These are phyloP conservation scores for Nigrospora oryzae DNA, from an alignment of 2,329 filamentous ascomycete genomes.

Conservation along the genomic window DNA sequence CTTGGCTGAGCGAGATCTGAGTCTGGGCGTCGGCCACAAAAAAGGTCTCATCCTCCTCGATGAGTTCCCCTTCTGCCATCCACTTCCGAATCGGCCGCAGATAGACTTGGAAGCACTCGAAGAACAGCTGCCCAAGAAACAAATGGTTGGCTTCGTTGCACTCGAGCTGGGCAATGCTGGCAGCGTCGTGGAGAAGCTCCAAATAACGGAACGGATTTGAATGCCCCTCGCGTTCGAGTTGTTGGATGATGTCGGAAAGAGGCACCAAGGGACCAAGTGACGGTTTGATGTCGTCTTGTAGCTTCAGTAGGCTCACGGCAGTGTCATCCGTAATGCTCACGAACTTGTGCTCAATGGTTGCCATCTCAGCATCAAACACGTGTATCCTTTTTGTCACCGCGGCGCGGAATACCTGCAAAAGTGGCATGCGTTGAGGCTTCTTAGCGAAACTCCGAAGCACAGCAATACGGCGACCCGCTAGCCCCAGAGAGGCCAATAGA, in stretches of 20 bases:
- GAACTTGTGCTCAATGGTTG: slow-evolving; percentile 51
- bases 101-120: slow-evolving; percentile 76
- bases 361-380: slow-evolving; percentile 50
- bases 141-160: slow-evolving; percentile 54
- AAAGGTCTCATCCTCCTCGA: slow-evolving; percentile 59
- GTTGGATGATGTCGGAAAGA: slow-evolving; percentile 54
- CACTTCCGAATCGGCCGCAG: slow-evolving; percentile 70
- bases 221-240: slow-evolving; percentile 39
- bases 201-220: slow-evolving; percentile 62
- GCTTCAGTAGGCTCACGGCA: slow-evolving; percentile 57
- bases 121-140: slow-evolving; percentile 62
- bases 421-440: slow-evolving; percentile 39
- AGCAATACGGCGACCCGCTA: slow-evolving; percentile 35
- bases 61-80: slow-evolving; percentile 73
- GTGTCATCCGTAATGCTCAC: slow-evolving; percentile 43
- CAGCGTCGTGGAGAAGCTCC: slow-evolving; percentile 66
- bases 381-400: slow-evolving; percentile 48
- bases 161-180: slow-evolving; percentile 60
- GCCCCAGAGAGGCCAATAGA: slow-evolving; percentile 36
- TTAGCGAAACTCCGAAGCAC: slow-evolving; percentile 35
- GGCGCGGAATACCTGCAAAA: slow-evolving; percentile 65
- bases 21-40: slow-evolving; percentile 59
- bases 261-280: slow-evolving; percentile 46
- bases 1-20: slow-evolving; percentile 48
- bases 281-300: slow-evolving; percentile 49